Percentiles rank a stretch among this genome's conserved stretches.
These are phyloP conservation scores for Monilinia fructicola DNA, from an alignment of 2,329 filamentous ascomycete species.

Conservation along the genomic window DNA sequence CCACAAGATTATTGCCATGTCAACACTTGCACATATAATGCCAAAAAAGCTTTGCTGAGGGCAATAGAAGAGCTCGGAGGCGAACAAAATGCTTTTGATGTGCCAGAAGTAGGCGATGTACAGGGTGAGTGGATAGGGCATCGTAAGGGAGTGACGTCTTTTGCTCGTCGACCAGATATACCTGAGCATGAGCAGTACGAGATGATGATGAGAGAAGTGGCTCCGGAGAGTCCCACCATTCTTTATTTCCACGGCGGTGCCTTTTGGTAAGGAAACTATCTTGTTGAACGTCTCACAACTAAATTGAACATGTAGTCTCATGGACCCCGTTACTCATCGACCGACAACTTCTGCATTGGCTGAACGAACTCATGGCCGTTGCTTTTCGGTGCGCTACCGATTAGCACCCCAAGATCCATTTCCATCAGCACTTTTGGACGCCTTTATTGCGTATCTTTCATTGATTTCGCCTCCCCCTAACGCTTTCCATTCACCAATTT, in stretches of 20 bases:
- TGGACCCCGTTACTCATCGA: constrained; percentile 69
- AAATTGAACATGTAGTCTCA: constrained; percentile 53
- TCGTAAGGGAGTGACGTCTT: constrained; percentile 52
- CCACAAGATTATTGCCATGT: constrained; percentile 50
- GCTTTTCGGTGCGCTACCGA: constrained; percentile 67
- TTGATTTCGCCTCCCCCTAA: constrained; percentile 66
- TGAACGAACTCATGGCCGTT: constrained; percentile 63
- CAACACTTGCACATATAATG: constrained; percentile 38
- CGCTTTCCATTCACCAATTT: constrained; percentile 64
- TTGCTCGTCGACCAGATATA: constrained; percentile 54
- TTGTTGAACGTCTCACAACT: not conserved
- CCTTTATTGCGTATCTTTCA: constrained; percentile 67
- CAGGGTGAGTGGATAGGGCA: constrained; percentile 78
- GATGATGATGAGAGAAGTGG: constrained; percentile 66
- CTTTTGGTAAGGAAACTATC: constrained; percentile 38
- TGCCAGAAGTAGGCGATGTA: constrained; percentile 56
- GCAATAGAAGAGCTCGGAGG: constrained; percentile 57
- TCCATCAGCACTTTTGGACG: constrained; percentile 71
- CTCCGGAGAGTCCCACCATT: constrained; percentile 57
- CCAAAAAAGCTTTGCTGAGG: constrained; percentile 57
- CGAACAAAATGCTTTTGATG: constrained; percentile 39
- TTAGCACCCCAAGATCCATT: constrained; percentile 74
- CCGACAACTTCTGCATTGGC: constrained; percentile 59
- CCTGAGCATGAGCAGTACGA: constrained; percentile 64
- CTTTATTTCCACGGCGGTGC: constrained; percentile 78